Evolutionary conservation across 176 grass and related monocot species (phyloP).

Genomic region (Pharus latifolius): DNA sequence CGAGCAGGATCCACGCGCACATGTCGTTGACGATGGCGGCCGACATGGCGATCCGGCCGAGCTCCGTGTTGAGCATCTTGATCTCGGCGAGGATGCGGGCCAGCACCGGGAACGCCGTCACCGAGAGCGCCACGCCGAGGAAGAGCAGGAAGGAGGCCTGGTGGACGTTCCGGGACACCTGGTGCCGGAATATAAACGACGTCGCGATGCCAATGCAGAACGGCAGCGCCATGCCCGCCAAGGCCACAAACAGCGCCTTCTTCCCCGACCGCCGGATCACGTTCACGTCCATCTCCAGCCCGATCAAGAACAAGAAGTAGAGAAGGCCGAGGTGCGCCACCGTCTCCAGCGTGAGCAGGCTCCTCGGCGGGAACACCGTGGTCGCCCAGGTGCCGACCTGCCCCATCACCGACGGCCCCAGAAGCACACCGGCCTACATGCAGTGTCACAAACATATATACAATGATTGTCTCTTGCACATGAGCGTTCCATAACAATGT

Average conservation of each 20-base stretch:
- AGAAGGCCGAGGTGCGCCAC: constrained; percentile 73
- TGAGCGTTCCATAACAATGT: not conserved
- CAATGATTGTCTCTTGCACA: no score
- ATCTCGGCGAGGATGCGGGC: constrained; percentile 83
- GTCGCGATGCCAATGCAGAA: constrained; percentile 64
- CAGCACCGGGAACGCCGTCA: constrained; percentile 77
- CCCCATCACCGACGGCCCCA: constrained; percentile 63
- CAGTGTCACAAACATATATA: not conserved
- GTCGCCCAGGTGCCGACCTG: constrained; percentile 14
- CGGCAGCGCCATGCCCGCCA: constrained; percentile 56
- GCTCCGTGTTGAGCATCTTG: constrained; percentile 62
- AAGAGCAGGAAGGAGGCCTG: constrained; percentile 62
- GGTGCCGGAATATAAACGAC: constrained; percentile 47
- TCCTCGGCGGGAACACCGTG: constrained; percentile 51
- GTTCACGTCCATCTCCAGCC: constrained; percentile 74
- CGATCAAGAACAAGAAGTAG: constrained; percentile 71
- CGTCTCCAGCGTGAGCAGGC: constrained; percentile 69
- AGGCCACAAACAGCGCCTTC: constrained; percentile 38
- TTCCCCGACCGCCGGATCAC: constrained; percentile 47
- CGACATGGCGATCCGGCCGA: constrained; percentile 66
- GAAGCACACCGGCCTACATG: constrained; percentile 47
- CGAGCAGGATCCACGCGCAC: constrained; percentile 73
- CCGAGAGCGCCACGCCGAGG: constrained; percentile 65
- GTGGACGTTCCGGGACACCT: constrained; percentile 51
- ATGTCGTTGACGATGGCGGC: constrained; percentile 75